Evolutionary conservation across 768 basidiomycete genomes (phyloP).

Genomic region (Tricholoma saponaceum): DNA sequence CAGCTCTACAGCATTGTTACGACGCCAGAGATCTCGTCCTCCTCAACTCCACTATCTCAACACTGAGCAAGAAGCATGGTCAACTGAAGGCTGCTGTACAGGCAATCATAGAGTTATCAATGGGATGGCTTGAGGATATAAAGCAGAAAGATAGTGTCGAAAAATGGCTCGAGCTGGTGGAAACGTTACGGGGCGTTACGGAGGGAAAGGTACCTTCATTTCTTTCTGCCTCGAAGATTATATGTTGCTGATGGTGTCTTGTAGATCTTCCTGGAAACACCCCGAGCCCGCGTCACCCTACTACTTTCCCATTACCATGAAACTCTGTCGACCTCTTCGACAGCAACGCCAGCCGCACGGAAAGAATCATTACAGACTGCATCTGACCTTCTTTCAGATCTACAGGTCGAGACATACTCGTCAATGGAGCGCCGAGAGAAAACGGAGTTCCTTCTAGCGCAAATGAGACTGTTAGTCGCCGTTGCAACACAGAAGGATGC

Average conservation of each 20-base stretch:
- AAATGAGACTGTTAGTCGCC: conserved; percentile 86
- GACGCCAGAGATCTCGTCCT: conserved; percentile 63
- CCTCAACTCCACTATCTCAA: conserved; percentile 63
- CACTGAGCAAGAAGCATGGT: conserved; percentile 93
- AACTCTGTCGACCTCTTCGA: conserved; percentile 45
- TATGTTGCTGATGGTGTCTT: neutral
- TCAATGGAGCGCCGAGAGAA: conserved; percentile 98
- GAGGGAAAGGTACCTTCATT: conserved; percentile 84
- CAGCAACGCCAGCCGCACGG: conserved; percentile 36
- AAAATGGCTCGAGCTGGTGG: conserved; percentile 83
- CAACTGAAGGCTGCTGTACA: conserved; percentile 90
- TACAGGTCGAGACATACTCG: conserved; percentile 98
- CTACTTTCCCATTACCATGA: conserved; percentile 86
- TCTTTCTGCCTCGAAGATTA: neutral
- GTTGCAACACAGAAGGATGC: conserved; percentile 75
- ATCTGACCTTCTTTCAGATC: conserved; percentile 87
- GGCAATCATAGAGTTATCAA: conserved; percentile 84
- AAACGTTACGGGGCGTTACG: conserved; percentile 86
- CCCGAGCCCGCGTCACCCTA: conserved; percentile 90
- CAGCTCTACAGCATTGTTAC: conserved; percentile 69
- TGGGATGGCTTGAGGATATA: conserved; percentile 78
- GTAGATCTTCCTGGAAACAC: conserved; percentile 95
- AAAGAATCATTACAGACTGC: conserved; percentile 81
- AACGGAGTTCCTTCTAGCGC: conserved; percentile 96
- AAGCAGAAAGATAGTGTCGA: conserved; percentile 62